Percentiles rank a stretch among this genome's conserved stretches.
Evolutionary conservation across 2,329 filamentous ascomycete genomes (phyloP).

Genomic region (Penicillium sp.): DNA sequence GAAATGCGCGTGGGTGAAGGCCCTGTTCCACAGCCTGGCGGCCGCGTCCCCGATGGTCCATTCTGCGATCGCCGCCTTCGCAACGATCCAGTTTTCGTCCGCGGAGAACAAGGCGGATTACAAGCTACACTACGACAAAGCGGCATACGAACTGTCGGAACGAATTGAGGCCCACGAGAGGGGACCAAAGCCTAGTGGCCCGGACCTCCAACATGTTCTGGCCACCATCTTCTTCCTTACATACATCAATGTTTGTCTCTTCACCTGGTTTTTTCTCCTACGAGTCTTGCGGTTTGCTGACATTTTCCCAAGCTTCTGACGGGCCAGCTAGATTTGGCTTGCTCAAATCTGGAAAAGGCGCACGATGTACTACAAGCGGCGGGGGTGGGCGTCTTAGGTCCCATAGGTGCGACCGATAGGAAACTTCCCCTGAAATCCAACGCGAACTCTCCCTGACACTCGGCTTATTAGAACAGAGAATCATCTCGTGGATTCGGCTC

Average conservation of each 20-base stretch:
- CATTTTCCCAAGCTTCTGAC: neutral
- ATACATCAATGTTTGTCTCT: neutral
- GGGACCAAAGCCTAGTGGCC: neutral
- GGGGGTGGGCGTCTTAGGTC: neutral
- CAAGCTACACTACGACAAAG: neutral
- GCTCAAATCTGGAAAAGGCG: neutral
- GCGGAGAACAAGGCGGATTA: neutral
- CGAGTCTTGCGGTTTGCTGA: neutral
- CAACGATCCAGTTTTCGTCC: neutral
- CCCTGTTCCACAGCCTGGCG: neutral
- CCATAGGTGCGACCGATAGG: neutral
- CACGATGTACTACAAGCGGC: neutral
- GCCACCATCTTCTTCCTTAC: conserved; percentile 3
- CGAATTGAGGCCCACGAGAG: neutral
- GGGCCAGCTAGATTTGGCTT: neutral
- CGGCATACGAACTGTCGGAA: neutral
- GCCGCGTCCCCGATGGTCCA: neutral
- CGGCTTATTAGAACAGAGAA: conserved; percentile 1
- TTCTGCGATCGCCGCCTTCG: neutral
- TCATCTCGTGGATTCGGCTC: neutral
- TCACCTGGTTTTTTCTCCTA: neutral
- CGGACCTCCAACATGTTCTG: neutral
- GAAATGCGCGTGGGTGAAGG: neutral
- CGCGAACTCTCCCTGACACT: neutral
- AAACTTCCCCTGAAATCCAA: neutral